Base-by-base conservation (phyloP, 495 filamentous ascomycete genomes). In the Terfezia claveryi region DNA sequence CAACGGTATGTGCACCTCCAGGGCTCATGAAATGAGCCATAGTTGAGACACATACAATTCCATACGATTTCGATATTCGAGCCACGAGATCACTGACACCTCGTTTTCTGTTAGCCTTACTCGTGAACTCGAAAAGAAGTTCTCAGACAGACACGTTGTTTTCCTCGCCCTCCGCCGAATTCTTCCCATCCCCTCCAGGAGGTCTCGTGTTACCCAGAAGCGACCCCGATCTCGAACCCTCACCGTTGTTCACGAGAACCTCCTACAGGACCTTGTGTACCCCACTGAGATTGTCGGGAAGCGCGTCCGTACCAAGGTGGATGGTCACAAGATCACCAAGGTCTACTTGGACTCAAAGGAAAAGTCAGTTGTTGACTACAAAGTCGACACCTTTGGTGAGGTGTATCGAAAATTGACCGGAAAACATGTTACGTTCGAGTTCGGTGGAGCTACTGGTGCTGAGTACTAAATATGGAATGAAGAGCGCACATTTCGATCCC, bases 111-210 rank as follows among this genome's bases (percentile, higher is more conserved):
- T 11, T 66, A 96, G 91, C 68, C 81, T 98, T 64, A 96, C 91
- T 74, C 91, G 91, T 73, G 91, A 98, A 79, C 87, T 98, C 67
- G 91, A 98, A 80, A 96, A 98, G 86, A 98, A 96, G 78, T 98
- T 98, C 85, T 94, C 91, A 62, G 91, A 96, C 80, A 89, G 91
- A 73, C 91, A 98, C 74, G 91, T 98, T 71, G 80, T 98, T 69
- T 86, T 98, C 80, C 80, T 98, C 61, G 91, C 89, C 65, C 87
- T 89, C 68, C 91, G 91, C 79, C 89, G 91, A 72, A 98, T 98
- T 69, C 84, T 98, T 55, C 88, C 91, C 68, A 85, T 85, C 66
- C 91, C 91, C 68, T 94, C 93, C 79, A 91, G 91, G 67, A 88
- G 86, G 76, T 85, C 80, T 57, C 91, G 91, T 74, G 86, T 87